These are phyloP conservation scores for Exophiala oligosperma DNA, from an alignment of 2,329 filamentous ascomycete species.

Conservation along the genomic window DNA sequence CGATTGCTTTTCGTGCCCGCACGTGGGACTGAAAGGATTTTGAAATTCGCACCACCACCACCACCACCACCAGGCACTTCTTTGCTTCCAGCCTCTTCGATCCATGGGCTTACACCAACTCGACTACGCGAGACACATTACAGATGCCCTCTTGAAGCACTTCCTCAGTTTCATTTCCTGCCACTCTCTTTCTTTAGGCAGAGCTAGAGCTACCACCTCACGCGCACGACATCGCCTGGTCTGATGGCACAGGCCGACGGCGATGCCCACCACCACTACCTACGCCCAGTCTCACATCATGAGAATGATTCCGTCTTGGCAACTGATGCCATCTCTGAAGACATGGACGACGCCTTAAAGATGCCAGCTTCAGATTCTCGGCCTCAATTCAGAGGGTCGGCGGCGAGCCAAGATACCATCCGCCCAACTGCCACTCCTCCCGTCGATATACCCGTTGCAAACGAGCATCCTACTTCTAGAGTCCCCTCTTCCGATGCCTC, in stretches of 20 bases:
- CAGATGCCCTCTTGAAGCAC: neutral
- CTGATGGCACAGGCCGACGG: conserved; percentile 24
- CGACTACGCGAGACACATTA: neutral
- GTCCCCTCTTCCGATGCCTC: conserved; percentile 28
- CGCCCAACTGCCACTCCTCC: conserved; percentile 41
- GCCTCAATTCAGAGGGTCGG: conserved; percentile 14
- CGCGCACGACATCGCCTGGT: neutral
- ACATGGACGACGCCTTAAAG: neutral
- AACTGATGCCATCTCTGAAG: neutral
- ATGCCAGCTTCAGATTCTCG: conserved; percentile 9
- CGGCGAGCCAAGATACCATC: conserved; percentile 27
- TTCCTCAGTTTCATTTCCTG: neutral
- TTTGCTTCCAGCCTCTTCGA: neutral
- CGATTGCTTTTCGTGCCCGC: neutral
- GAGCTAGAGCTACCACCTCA: neutral
- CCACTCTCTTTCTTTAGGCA: neutral
- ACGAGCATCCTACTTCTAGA: conserved; percentile 32
- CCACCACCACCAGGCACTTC: neutral
- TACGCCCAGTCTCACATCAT: conserved; percentile 11
- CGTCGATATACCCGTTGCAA: conserved; percentile 45
- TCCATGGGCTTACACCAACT: neutral
- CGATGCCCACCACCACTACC: conserved; percentile 8
- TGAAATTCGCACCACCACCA: neutral
- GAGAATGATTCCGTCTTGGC: conserved; percentile 7
- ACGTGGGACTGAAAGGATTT: neutral